Evolutionary conservation across 2,329 filamentous ascomycete genomes (phyloP).

Genomic region (Ascocoryne sarcoides): DNA sequence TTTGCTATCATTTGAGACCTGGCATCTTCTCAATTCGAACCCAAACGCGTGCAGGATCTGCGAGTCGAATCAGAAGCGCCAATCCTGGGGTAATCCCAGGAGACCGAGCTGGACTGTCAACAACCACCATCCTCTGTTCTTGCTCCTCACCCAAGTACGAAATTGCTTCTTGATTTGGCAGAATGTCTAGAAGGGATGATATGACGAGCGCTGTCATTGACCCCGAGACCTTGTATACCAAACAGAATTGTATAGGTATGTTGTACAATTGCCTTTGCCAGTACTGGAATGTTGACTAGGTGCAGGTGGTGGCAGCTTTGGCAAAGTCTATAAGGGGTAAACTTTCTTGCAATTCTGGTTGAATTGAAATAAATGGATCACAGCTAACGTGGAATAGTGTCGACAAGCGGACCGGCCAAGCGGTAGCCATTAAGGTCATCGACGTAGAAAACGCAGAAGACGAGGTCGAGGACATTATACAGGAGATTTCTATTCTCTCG

Average conservation of each 20-base stretch:
- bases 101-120: conserved; percentile 1
- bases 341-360: conserved; percentile 14
- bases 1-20: not conserved
- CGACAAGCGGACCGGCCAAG: conserved; percentile 84
- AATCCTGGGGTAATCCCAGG: not conserved
- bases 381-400: conserved; percentile 47
- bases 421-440: conserved; percentile 97
- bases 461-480: conserved; percentile 98
- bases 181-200: conserved; percentile 22
- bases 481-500: conserved; percentile 95
- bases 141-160: not conserved
- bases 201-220: conserved; percentile 52
- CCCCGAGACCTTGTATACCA: conserved; percentile 86
- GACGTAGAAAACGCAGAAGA: conserved; percentile 99
- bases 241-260: conserved; percentile 80
- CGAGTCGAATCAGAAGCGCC: not conserved
- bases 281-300: conserved; percentile 19
- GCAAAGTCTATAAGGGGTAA: conserved; percentile 96
- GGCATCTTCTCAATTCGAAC: not conserved
- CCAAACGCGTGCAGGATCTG: not conserved
- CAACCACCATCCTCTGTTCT: conserved; percentile 3
- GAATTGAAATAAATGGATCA: not conserved
- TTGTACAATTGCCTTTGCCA: conserved; percentile 2
- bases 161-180: conserved; percentile 18
- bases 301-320: conserved; percentile 89